Conservation (phyloP, 2,329 filamentous ascomycete species). For the Calycina marina region DNA sequence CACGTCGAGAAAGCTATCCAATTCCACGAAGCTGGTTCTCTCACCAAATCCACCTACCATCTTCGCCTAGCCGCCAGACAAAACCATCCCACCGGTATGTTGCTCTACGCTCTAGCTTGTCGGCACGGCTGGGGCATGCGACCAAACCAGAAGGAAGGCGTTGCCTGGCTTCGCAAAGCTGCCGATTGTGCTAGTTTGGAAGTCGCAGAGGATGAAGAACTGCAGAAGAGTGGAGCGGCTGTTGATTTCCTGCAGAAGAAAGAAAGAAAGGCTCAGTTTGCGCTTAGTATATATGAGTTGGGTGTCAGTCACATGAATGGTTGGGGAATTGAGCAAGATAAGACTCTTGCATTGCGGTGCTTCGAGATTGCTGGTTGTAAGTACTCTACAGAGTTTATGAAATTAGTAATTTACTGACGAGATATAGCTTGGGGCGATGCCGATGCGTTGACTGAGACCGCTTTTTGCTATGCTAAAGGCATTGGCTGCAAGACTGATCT, state of each 20-base stretch:
- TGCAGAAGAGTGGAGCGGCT: constrained; percentile 44
- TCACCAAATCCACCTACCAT: constrained; percentile 94
- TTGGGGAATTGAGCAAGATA: constrained; percentile 93
- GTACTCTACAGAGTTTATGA: constrained; percentile 22
- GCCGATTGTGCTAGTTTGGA: constrained; percentile 73
- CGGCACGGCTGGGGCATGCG: constrained; percentile 97
- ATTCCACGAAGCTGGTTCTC: constrained; percentile 71
- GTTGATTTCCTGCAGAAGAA: constrained; percentile 58
- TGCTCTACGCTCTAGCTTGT: constrained; percentile 87
- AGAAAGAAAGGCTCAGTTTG: constrained; percentile 82
- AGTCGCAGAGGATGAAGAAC: constrained; percentile 67
- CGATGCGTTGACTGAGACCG: constrained; percentile 85
- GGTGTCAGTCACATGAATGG: constrained; percentile 96
- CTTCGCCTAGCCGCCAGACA: constrained; percentile 76
- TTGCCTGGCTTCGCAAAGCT: constrained; percentile 83
- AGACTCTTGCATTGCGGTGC: constrained; percentile 71
- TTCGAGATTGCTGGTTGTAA: constrained; percentile 88
- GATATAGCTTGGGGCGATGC: constrained; percentile 75
- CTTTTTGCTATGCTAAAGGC: constrained; percentile 90
- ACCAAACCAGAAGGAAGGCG: constrained; percentile 75
- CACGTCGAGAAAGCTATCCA: constrained; percentile 84
- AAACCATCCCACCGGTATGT: constrained; percentile 84
- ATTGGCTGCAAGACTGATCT: constrained; percentile 91
- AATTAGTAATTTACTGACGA: constrained; percentile 16
- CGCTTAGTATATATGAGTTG: constrained; percentile 87